Base-by-base conservation (phyloP, 2,329 filamentous ascomycete genomes). In the Sporothrix sp. region DNA sequence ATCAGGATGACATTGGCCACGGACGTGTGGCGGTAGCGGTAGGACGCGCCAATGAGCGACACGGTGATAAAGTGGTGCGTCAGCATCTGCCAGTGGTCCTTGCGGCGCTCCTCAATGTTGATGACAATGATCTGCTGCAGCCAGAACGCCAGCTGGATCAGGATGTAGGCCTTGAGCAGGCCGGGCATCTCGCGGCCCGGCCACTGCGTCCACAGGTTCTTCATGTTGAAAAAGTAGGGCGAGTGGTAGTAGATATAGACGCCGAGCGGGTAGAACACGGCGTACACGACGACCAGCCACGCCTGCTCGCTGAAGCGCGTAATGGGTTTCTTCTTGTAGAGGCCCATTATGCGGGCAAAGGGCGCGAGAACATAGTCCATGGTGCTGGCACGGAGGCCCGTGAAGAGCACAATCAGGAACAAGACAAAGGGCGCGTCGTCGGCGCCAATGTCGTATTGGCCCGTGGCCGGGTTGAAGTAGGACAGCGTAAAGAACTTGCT, bases 31-130 rank as follows among this genome's bases (percentile, higher is more conserved):
- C 91, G 83, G 65, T 94, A 95, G 58, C 82, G 79, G 65, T 97
- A 97, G 57, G 85, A 91, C 28, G 82, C 77, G 52, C 82, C 81
- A 57, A 98, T 82, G 39, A 98, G 79, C 5, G 74, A 72, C 61
- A 83, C 87, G 18, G 93, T 98, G 64, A 97, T 82, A 63, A 96
- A 79, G 69, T 98, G 93, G 66, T 97, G 93, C 16, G 81, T 84
- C 58, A 97, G 81, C 93, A 97, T 97, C 68, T 97, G 91, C 71
- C 81, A 85, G 68, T 96, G 85, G 61, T 98, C 93, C 70, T 97
- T 97, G 61, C 93, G 80, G 58, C 85, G 81, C 68, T 94, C 87
- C 68, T 98, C 93, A 54, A 97, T 89, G 68, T 96, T 85, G 65
- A 97, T 87, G 52, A 96, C 87, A 28, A 96, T 73, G 57, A 97